These are phyloP conservation scores for Inosperma sp. DNA, from an alignment of 768 basidiomycete genomes.

Conservation along the genomic window DNA sequence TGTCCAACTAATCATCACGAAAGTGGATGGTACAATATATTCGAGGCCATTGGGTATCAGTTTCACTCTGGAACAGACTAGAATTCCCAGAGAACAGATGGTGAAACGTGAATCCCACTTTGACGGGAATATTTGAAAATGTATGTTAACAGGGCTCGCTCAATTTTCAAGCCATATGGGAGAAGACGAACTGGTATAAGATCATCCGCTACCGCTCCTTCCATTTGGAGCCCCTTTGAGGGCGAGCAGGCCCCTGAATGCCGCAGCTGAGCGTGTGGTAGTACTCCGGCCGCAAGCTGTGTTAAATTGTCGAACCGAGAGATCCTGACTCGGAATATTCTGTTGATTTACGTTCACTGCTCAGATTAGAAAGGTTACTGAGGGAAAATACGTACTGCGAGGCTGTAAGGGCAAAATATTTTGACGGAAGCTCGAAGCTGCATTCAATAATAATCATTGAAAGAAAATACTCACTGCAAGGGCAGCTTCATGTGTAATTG, in stretches of 20 bases:
- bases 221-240: no score
- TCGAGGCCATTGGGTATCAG: slow-evolving; percentile 85
- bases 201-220: no score
- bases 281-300: no score
- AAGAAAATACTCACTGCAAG: slow-evolving; percentile 53
- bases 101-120: slow-evolving; percentile 89
- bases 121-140: slow-evolving; percentile 92
- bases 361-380: neutral
- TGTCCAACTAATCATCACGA: neutral
- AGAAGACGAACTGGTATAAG: neutral
- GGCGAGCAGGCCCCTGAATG: no score
- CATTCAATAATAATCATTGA: neutral
- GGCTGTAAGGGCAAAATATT: slow-evolving; percentile 79
- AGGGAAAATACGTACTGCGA: slow-evolving; percentile 40
- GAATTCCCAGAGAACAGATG: slow-evolving; percentile 78
- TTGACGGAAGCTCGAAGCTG: slow-evolving; percentile 67
- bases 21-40: slow-evolving; percentile 27
- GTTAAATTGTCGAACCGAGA: neutral
- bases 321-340: slow-evolving; percentile 70
- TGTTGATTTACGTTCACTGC: slow-evolving; percentile 37
- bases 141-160: neutral
- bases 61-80: slow-evolving; percentile 62
- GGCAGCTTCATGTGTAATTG: slow-evolving; percentile 74
- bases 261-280: no score
- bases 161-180: neutral